Percentiles rank a stretch among this genome's conserved stretches.
phyloP scores from a whole-genome alignment of 2,329 filamentous ascomycete species.

The Keithomyces neogunnii region DNA sequence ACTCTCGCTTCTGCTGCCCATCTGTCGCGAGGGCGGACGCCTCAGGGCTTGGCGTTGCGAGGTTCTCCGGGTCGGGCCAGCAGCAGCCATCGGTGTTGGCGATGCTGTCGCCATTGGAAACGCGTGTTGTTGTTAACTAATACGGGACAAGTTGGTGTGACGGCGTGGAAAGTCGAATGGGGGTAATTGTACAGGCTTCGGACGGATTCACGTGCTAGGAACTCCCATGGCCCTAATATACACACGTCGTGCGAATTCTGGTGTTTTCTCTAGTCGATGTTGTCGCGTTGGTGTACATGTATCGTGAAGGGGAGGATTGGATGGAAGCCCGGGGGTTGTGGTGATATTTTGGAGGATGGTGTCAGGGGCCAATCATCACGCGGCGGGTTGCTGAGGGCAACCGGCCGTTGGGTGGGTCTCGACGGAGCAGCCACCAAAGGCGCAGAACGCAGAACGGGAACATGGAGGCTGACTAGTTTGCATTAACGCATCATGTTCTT shows the following conservation, averaged over 20 bases:
- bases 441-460: background rate
- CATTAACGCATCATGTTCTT: too few relatives aligned
- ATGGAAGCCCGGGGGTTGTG: background rate
- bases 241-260: slow-evolving; percentile 13
- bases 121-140: slow-evolving; percentile 11
- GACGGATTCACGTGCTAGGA: slow-evolving; percentile 28
- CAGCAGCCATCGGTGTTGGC: slow-evolving; percentile 45
- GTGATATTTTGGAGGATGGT: slow-evolving; percentile 19
- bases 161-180: background rate
- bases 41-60: slow-evolving; percentile 48
- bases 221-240: slow-evolving; percentile 27
- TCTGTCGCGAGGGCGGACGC: slow-evolving; percentile 38
- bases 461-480: too few relatives aligned
- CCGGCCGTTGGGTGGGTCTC: slow-evolving; percentile 6
- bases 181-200: slow-evolving; percentile 15
- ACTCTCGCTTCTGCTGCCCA: slow-evolving; percentile 36
- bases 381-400: slow-evolving; percentile 23
- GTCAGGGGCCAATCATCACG: slow-evolving; percentile 20
- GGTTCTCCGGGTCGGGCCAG: slow-evolving; percentile 41
- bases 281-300: slow-evolving; percentile 20
- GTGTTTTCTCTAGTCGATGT: slow-evolving; percentile 19
- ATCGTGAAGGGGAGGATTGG: slow-evolving; percentile 7
- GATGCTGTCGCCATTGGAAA: slow-evolving; percentile 42
- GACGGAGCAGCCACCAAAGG: background rate
- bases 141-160: background rate